Percentiles rank a stretch among this genome's conserved stretches.
These are phyloP conservation scores for Apiospora arundinis DNA, from an alignment of 2,329 filamentous ascomycete genomes.

Conservation along the genomic window DNA sequence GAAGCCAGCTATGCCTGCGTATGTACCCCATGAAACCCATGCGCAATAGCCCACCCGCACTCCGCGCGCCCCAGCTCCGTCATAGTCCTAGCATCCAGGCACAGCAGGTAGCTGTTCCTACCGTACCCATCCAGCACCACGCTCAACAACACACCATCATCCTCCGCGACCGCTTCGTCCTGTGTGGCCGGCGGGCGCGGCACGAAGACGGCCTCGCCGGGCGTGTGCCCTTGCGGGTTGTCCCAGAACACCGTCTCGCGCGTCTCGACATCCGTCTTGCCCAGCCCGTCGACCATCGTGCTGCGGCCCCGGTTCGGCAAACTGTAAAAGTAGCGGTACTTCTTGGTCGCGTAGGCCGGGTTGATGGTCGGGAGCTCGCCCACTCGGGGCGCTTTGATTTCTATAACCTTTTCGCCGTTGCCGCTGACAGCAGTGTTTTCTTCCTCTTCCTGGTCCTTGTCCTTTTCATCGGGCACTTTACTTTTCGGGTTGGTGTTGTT, in stretches of 20 bases:
- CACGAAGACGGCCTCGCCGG: slow-evolving; percentile 74
- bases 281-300: slow-evolving; percentile 66
- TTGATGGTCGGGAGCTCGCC: slow-evolving; percentile 74
- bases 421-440: too few relatives aligned
- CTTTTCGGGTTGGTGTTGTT: not conserved
- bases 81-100: slow-evolving; percentile 52
- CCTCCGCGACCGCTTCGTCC: slow-evolving; percentile 53
- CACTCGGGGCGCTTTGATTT: slow-evolving; percentile 58
- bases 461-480: not conserved
- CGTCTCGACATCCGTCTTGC: slow-evolving; percentile 68
- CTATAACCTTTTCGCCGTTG: slow-evolving; percentile 42
- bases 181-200: slow-evolving; percentile 47
- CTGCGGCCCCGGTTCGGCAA: slow-evolving; percentile 62
- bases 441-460: not conserved
- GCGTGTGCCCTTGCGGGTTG: slow-evolving; percentile 63
- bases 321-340: slow-evolving; percentile 67
- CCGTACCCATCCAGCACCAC: slow-evolving; percentile 54
- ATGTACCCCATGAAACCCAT: slow-evolving; percentile 56
- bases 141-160: slow-evolving; percentile 67
- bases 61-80: slow-evolving; percentile 54
- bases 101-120: slow-evolving; percentile 55
- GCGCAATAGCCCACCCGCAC: slow-evolving; percentile 46
- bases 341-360: slow-evolving; percentile 55
- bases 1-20: slow-evolving; percentile 26
- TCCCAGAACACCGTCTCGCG: slow-evolving; percentile 63